Evolutionary conservation across 2,329 filamentous ascomycete species (phyloP), one percentile per base, ranked within the genome.

Genomic region (Aspergillus fijiensis): DNA sequence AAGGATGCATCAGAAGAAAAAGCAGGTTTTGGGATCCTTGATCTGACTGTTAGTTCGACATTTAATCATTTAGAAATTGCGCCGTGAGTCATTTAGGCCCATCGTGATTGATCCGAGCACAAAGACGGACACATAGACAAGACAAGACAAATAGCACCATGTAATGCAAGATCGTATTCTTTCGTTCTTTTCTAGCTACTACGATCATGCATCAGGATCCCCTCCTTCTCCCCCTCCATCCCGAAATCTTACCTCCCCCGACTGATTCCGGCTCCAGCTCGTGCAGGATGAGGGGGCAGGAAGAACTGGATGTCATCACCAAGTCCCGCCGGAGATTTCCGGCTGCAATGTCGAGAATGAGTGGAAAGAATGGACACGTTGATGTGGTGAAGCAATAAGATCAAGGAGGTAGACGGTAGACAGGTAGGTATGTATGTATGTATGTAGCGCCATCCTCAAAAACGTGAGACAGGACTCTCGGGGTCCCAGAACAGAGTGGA

Each of bases 401-500:
- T 23, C 23, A 42, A 16, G 5, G 14, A 16, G 11, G 14, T 33
- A 35, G 33, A 35, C 16, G 14, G 39, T 45, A 29, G 7, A 9
- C 9, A 9, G 39, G 39, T 45, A n/a, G 39, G 14, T 19, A 19
- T 12, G 14, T 16, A 9, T 16, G 39, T 45, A n/a, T 16, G 16
- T 16, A 45, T 35, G 33, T 35, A 45, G 16, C 14, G 6, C 19
- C 19, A 45, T 45, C 39, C 39, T 45, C 39, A 9, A n/a, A 19
- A 45, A 45, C 14, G n/a, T 19, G 16, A n/a, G n/a, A n/a, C 16
- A 10, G n/a, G 60, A 61, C 58, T 59, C 57, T 55, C 53, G 45
- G 50, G 39, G 39, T 45, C 55, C 60, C 62, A 63, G 63, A 67
- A 66, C 63, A 63, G 50, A 67, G 65, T 66, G 65, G 65, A 67